Evolutionary conservation across 2,329 filamentous ascomycete species (phyloP), one percentile per base, ranked within the genome.

Genomic region (Paraphoma sp.): DNA sequence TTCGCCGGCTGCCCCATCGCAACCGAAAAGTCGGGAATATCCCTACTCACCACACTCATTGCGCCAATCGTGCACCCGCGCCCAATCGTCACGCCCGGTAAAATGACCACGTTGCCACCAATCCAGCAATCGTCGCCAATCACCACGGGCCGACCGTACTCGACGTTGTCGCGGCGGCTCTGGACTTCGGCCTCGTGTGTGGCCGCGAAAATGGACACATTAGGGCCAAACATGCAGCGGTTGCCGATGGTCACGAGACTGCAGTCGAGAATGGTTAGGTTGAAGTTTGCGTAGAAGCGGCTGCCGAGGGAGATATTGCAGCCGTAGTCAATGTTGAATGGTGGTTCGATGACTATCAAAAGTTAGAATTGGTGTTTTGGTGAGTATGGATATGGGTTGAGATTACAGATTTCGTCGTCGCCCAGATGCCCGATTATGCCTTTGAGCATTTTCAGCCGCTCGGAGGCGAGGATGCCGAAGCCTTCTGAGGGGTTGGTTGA

Each of bases 31-130:
- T 84, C 82, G 4, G 86, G 83, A n/a, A 91, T 84, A 73, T 89
- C 82, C 78, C 89, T 95, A 2, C 91, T 95, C 23, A 96, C 92
- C 4, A 96, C 90, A 71, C 89, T 92, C 1, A 89, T 91, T 1
- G 93, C 92, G 1, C 91, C 93, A 57, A 96, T 83, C 0, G 88
- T 90, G 4, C 81, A 83, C 0, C 92, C 92, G 52, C 84, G 82
- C 0, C 93, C 92, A 62, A 96, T 89, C 1, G 84, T 93, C 23
- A 96, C 87, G 0, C 92, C 92, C 0, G 91, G 87, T 43, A 93
- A 79, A 16, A 96, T 85, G 1, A 77, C 74, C 2, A 76, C 80
- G 58, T 80, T 78, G 0, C 80, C 81, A 0, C 81, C 81, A 56
- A 84, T 78, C 81, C 81, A 76, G 53, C 72, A 75, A 48, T 74